Conservation (phyloP, 352 stramenopile genomes). For the Phytopythium chamaehyphon region DNA sequence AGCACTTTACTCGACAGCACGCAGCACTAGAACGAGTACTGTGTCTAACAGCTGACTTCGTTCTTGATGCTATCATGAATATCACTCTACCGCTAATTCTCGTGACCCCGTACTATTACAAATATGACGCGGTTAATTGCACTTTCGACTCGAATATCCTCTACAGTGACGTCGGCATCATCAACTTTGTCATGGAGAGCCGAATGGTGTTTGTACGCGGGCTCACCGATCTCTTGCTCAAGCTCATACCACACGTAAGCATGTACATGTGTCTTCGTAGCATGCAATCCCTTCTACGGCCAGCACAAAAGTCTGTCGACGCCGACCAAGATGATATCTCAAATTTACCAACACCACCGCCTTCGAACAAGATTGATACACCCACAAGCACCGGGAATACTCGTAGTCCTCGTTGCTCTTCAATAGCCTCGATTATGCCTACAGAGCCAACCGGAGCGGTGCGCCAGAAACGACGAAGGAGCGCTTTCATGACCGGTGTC, state of each 20-base stretch:
- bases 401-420: no score
- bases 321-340: not conserved
- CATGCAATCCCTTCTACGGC: slow-evolving; percentile 10
- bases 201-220: slow-evolving; percentile 17
- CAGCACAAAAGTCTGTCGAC: not conserved
- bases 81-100: slow-evolving; percentile 16
- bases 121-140: slow-evolving; percentile 8
- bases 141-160: slow-evolving; percentile 6
- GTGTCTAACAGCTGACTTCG: slow-evolving; percentile 12
- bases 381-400: not conserved
- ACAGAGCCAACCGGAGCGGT: no score
- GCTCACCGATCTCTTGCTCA: slow-evolving; percentile 13
- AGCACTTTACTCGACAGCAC: slow-evolving; percentile 4
- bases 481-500: slow-evolving; percentile 13
- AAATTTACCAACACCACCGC: not conserved
- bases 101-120: slow-evolving; percentile 7
- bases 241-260: slow-evolving; percentile 14
- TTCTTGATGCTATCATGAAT: slow-evolving; percentile 10
- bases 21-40: slow-evolving; percentile 14
- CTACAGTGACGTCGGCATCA: slow-evolving; percentile 16
- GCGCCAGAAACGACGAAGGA: not conserved
- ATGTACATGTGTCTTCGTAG: slow-evolving; percentile 14
- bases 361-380: not conserved
- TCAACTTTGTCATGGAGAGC: slow-evolving; percentile 21
- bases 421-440: not conserved